Conservation (phyloP, 768 basidiomycete species). For the Panellus pusillus region DNA sequence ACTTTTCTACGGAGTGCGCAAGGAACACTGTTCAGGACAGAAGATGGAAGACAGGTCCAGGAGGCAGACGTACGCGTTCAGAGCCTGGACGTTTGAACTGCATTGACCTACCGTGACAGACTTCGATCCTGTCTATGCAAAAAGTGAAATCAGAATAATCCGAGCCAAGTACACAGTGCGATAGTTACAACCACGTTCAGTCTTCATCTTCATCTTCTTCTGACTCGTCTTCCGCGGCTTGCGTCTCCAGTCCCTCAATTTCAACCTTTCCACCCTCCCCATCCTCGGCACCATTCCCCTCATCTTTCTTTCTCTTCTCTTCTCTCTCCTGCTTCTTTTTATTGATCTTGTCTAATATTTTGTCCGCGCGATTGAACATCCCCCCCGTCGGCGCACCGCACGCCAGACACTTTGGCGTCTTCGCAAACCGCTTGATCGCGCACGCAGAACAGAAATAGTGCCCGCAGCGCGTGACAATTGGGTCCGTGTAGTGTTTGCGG, state of each 20-base stretch:
- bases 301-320: conserved; percentile 49
- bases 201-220: conserved; percentile 28
- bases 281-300: too few species aligned
- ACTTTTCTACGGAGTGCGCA: too few species aligned
- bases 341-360: conserved; percentile 85
- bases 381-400: conserved; percentile 93
- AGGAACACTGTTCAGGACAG: too few species aligned
- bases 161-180: background rate
- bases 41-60: too few species aligned
- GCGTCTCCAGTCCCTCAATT: conserved; percentile 57
- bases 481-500: conserved; percentile 91
- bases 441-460: conserved; percentile 97
- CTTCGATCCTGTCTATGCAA: background rate
- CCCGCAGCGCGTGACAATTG: conserved; percentile 92
- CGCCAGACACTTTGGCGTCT: conserved; percentile 93
- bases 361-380: conserved; percentile 95
- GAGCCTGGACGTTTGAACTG: background rate
- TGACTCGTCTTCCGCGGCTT: conserved; percentile 34
- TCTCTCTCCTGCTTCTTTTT: conserved; percentile 64
- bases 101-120: background rate
- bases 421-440: conserved; percentile 92
- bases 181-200: background rate
- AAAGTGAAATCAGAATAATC: background rate
- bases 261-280: conserved; percentile 41
- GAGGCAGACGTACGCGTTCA: background rate